Percentiles rank a stretch among this genome's conserved stretches.
These are phyloP conservation scores for Hippophae gyantsensis DNA, from an alignment of 306 rosid genomes.

Conservation along the genomic window DNA sequence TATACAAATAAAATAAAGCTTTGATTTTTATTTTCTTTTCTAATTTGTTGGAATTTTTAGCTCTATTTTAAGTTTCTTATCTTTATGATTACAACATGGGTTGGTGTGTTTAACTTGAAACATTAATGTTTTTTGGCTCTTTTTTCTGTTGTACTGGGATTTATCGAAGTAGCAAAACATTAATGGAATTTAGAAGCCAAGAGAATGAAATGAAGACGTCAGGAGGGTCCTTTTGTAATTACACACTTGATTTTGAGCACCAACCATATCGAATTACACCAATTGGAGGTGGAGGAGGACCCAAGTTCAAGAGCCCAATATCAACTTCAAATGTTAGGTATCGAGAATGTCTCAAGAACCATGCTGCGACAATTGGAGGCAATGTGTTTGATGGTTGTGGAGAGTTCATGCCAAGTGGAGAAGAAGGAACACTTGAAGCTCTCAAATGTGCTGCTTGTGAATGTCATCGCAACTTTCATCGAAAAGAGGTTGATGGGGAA, in stretches of 20 bases:
- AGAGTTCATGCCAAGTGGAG: conserved; percentile 52
- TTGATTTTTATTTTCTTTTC: background rate
- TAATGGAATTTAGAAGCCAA: conserved; percentile 34
- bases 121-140: background rate
- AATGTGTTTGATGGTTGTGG: conserved; percentile 46
- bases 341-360: conserved; percentile 43
- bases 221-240: conserved; percentile 1
- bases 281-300: conserved; percentile 1
- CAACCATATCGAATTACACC: conserved; percentile 17
- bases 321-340: conserved; percentile 14
- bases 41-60: background rate
- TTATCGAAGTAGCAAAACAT: background rate
- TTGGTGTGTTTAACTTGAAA: no score
- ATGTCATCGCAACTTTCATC: conserved; percentile 45
- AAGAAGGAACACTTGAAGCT: conserved; percentile 42
- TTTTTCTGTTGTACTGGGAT: background rate
- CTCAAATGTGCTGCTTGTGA: conserved; percentile 45
- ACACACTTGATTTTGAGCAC: background rate
- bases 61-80: background rate
- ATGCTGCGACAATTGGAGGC: conserved; percentile 45
- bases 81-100: no score
- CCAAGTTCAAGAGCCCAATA: conserved; percentile 12
- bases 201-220: conserved; percentile 33
- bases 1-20: background rate
- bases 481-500: conserved; percentile 44